These are phyloP conservation scores for Fusarium sp. DNA, from an alignment of 2,329 filamentous ascomycete genomes.

Conservation along the genomic window DNA sequence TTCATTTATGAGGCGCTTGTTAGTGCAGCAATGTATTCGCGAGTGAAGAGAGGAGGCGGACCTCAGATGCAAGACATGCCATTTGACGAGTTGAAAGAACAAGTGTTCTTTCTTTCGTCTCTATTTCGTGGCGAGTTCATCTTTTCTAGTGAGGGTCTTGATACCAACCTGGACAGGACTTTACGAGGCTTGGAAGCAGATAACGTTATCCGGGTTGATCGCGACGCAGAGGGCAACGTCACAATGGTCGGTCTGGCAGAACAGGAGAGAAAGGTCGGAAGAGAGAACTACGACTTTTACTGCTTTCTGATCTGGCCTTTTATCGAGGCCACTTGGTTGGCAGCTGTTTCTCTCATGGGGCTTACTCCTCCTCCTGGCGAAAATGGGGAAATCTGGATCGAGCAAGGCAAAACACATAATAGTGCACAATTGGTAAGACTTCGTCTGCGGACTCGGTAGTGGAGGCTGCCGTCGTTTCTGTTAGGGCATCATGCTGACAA, in stretches of 20 bases:
- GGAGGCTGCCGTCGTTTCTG: not conserved
- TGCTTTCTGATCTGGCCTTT: conserved; percentile 99
- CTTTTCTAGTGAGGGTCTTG: conserved; percentile 87
- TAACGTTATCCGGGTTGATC: conserved; percentile 76
- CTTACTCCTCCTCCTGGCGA: conserved; percentile 75
- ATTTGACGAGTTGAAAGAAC: conserved; percentile 77
- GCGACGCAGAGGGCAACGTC: conserved; percentile 66
- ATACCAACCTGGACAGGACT: conserved; percentile 83
- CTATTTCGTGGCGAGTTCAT: conserved; percentile 98
- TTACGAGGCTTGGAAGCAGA: conserved; percentile 82
- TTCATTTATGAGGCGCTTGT: conserved; percentile 95
- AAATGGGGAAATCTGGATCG: conserved; percentile 80
- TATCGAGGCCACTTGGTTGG: conserved; percentile 93
- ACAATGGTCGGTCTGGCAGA: conserved; percentile 78
- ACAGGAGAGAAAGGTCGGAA: conserved; percentile 78
- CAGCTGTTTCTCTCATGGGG: conserved; percentile 87
- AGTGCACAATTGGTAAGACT: conserved; percentile 78
- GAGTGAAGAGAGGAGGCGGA: conserved; percentile 90
- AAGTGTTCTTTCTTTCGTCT: conserved; percentile 90
- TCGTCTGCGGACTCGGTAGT: not conserved
- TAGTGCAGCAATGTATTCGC: conserved; percentile 88
- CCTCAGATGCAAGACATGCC: conserved; percentile 82
- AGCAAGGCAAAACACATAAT: conserved; percentile 80
- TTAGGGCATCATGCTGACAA: conserved; percentile 15
- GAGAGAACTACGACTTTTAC: conserved; percentile 98